These are phyloP conservation scores for Leptodermis oblonga DNA, from an alignment of 257 asterid genomes.

Conservation along the genomic window DNA sequence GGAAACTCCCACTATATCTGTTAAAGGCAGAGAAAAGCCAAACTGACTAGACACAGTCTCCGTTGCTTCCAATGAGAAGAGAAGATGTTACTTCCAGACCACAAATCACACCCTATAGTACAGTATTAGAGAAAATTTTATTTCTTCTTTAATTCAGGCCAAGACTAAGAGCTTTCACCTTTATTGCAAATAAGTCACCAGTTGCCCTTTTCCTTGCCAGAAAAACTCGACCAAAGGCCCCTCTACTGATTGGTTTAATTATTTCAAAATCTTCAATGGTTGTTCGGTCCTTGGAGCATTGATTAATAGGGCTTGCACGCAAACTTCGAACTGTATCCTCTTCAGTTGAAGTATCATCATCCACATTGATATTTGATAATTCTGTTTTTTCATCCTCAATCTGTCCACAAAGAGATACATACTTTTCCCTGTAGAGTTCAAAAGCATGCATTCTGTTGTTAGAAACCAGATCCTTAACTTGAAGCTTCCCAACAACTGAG, in stretches of 20 bases:
- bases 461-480: neutral
- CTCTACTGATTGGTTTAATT: conserved; percentile 96
- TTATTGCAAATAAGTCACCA: conserved; percentile 95
- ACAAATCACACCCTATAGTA: neutral
- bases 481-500: neutral
- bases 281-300: conserved; percentile 81
- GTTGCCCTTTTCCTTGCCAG: conserved; percentile 93
- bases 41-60: neutral
- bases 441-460: conserved; percentile 27
- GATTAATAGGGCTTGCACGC: conserved; percentile 90
- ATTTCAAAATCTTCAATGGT: conserved; percentile 98
- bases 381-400: conserved; percentile 81
- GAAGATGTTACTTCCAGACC: neutral
- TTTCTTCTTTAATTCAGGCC: neutral
- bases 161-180: conserved; percentile 44
- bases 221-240: conserved; percentile 96
- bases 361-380: conserved; percentile 36
- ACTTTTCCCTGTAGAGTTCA: conserved; percentile 77
- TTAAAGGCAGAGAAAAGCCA: neutral
- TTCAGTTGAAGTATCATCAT: conserved; percentile 70
- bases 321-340: conserved; percentile 79
- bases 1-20: neutral
- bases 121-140: neutral
- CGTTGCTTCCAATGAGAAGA: neutral
- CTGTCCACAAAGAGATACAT: conserved; percentile 79